Percentiles rank a stretch among this genome's conserved stretches.
Conservation (phyloP, 805 yeast species). For the Candida piceae region DNA sequence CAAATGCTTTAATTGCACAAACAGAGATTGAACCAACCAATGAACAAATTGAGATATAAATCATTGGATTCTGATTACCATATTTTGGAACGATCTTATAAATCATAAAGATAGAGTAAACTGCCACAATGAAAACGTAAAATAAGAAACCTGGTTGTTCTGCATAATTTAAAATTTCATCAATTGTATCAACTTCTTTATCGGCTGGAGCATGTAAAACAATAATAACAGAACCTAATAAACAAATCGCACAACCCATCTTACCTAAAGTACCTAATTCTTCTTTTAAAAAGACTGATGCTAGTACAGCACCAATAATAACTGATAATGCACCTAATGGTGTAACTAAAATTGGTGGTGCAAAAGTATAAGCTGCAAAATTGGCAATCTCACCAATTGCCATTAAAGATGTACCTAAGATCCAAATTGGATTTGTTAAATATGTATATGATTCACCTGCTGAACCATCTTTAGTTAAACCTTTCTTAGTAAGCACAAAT, state of each 20-base stretch:
- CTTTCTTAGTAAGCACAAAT: conserved; percentile 84
- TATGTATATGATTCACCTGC: conserved; percentile 74
- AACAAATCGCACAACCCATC: conserved; percentile 89
- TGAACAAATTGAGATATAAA: conserved; percentile 84
- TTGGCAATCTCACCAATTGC: conserved; percentile 89
- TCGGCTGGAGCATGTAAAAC: conserved; percentile 94
- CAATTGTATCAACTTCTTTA: conserved; percentile 81
- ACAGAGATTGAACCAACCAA: conserved; percentile 87
- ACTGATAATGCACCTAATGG: conserved; percentile 90
- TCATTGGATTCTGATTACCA: conserved; percentile 80
- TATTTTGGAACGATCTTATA: conserved; percentile 76
- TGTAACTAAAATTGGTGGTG: conserved; percentile 88
- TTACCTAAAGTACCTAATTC: conserved; percentile 84
- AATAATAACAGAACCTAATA: conserved; percentile 82
- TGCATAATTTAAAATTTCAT: conserved; percentile 79
- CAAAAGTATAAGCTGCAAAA: conserved; percentile 92
- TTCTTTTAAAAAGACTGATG: conserved; percentile 78
- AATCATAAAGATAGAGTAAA: conserved; percentile 72
- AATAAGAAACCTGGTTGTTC: conserved; percentile 69
- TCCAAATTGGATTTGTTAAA: conserved; percentile 83
- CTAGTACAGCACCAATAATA: conserved; percentile 86
- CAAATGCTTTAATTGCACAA: conserved; percentile 90
- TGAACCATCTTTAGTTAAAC: conserved; percentile 61
- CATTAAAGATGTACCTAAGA: conserved; percentile 90
- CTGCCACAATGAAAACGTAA: conserved; percentile 58